Conservation (phyloP, 371 early-diverging fungal genomes). For the Mucor circinelloides region DNA sequence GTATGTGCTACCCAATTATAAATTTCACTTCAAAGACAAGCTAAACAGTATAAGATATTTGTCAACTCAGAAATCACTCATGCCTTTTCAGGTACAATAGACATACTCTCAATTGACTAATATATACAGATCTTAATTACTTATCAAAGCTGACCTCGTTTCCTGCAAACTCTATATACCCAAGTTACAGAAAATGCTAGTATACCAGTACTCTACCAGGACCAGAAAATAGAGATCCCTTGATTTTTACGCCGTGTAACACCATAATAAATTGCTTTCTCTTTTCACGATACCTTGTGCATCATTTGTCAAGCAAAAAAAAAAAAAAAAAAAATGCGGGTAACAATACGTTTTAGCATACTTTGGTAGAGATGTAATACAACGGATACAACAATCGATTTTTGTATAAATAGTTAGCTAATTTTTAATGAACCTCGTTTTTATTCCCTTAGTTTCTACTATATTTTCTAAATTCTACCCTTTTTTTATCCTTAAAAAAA, state of each 20-base stretch:
- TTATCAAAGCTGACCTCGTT: background rate
- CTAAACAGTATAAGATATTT: background rate
- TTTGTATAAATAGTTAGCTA: slow-evolving; percentile 2
- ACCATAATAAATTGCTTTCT: slow-evolving; percentile 4
- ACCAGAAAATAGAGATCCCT: slow-evolving; percentile 1
- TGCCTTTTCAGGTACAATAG: slow-evolving; percentile 10
- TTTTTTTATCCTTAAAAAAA: background rate
- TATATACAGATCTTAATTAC: slow-evolving; percentile 3
- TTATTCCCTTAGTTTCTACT: background rate
- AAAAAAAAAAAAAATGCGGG: slow-evolving; percentile 4
- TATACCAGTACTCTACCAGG: background rate
- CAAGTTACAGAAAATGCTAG: background rate
- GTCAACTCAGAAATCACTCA: background rate
- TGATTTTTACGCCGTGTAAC: slow-evolving; percentile 12
- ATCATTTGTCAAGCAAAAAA: background rate
- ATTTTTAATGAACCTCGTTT: background rate
- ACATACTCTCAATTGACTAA: slow-evolving; percentile 1
- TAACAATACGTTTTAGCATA: background rate
- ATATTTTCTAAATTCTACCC: background rate
- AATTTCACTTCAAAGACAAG: background rate
- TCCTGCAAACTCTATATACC: background rate
- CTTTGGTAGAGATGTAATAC: background rate
- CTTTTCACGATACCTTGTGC: slow-evolving; percentile 6
- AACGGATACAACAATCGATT: background rate
- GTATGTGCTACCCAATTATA: slow-evolving; percentile 4